Evolutionary conservation across 192 early-diverging fungal genomes (phyloP).

Genomic region (Helicostylum pulchrum): DNA sequence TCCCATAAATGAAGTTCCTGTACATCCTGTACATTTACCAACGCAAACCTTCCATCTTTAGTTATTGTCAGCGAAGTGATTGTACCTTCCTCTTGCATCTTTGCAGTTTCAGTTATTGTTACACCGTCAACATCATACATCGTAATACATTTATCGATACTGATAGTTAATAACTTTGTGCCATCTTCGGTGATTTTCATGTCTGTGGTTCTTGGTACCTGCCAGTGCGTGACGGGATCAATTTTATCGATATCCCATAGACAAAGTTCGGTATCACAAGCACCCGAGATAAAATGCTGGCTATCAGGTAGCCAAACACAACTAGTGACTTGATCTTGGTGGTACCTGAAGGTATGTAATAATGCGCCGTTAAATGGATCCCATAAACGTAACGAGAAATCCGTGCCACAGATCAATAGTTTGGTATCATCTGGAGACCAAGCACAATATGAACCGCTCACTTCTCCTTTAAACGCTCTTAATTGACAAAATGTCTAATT

Average conservation of each 20-base stretch:
- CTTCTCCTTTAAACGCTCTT: constrained; percentile 63
- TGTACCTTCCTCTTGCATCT: constrained; percentile 45
- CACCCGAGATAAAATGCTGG: constrained; percentile 80
- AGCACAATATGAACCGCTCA: constrained; percentile 76
- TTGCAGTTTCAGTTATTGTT: constrained; percentile 17
- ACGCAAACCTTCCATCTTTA: constrained; percentile 56
- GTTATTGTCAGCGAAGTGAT: constrained; percentile 70
- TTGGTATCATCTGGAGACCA: constrained; percentile 87
- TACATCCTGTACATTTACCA: constrained; percentile 53
- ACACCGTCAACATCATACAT: constrained; percentile 58
- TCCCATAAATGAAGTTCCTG: constrained; percentile 92
- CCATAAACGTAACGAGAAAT: constrained; percentile 82
- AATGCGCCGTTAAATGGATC: constrained; percentile 63
- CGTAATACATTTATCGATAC: constrained; percentile 58
- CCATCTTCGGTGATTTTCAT: constrained; percentile 62
- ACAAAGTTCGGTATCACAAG: constrained; percentile 71
- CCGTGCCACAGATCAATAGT: constrained; percentile 79
- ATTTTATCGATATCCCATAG: constrained; percentile 70
- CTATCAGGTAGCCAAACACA: constrained; percentile 89
- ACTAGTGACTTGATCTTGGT: constrained; percentile 75
- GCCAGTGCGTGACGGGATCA: constrained; percentile 56
- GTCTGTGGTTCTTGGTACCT: constrained; percentile 58
- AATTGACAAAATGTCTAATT: constrained; percentile 55
- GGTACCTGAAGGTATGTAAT: constrained; percentile 57
- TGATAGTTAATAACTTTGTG: constrained; percentile 56